A percentile compares a stretch with the other conserved stretches of the same genome.
Conservation (phyloP, 306 rosid species). For the Rosa lucieae region DNA sequence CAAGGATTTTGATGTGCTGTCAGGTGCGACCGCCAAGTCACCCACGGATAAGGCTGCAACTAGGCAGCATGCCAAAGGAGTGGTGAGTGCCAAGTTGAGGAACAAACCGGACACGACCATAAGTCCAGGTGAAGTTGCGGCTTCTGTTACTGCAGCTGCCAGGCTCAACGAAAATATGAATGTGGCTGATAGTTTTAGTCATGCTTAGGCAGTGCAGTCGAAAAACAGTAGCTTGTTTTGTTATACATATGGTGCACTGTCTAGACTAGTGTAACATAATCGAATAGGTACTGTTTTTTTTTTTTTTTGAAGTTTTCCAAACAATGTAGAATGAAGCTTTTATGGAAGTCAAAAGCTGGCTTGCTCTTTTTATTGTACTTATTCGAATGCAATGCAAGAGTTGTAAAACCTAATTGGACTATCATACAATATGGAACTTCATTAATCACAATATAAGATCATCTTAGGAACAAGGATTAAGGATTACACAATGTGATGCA, state of each 20-base stretch:
- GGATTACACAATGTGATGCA: too few relatives aligned
- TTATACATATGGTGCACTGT: too few relatives aligned
- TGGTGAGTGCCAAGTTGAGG: constrained; percentile 59
- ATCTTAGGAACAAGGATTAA: too few relatives aligned
- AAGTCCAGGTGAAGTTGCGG: constrained; percentile 68
- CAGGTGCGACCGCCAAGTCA: constrained; percentile 47
- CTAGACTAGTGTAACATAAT: too few relatives aligned
- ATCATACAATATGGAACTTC: too few relatives aligned
- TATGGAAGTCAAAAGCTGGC: background rate
- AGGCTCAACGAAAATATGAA: constrained; percentile 51
- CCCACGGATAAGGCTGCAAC: constrained; percentile 59
- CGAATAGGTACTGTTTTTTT: too few relatives aligned
- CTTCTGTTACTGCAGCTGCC: constrained; percentile 62
- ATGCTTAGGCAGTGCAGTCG: background rate
- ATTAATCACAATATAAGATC: too few relatives aligned
- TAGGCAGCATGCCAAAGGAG: constrained; percentile 53
- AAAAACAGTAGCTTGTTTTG: too few relatives aligned
- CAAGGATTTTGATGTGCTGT: constrained; percentile 44
- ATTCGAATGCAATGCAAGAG: too few relatives aligned
- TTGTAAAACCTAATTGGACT: too few relatives aligned
- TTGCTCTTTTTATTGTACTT: too few relatives aligned
- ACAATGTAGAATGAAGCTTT: background rate
- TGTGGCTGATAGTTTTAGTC: background rate
- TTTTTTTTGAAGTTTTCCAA: too few relatives aligned
- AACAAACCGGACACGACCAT: constrained; percentile 38